Evolutionary conservation across 2,329 filamentous ascomycete species (phyloP).

Genomic region (Fonsecaea pedrosoi): DNA sequence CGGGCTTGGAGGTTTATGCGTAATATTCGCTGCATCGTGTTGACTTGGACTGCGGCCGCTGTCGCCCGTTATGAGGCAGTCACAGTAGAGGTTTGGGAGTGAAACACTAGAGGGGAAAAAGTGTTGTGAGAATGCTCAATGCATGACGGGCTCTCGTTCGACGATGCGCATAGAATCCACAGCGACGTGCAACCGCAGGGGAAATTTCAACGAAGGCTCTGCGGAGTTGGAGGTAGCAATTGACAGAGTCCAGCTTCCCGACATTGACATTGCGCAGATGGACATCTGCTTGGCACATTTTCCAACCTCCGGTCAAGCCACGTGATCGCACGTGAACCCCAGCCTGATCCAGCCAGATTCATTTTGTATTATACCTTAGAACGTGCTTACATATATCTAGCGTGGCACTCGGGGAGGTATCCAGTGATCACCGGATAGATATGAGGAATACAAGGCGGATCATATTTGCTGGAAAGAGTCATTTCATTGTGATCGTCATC

Average conservation of each 20-base stretch:
- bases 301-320: not conserved
- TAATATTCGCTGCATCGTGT: constrained; percentile 72
- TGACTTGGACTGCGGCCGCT: not conserved
- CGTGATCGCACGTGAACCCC: not conserved
- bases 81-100: not conserved
- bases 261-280: not conserved
- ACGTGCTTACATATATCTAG: not conserved
- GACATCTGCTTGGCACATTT: not conserved
- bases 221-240: not conserved
- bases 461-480: not conserved
- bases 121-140: not conserved
- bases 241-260: not conserved
- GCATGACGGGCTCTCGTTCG: not conserved
- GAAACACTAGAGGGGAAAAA: not conserved
- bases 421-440: too few species aligned
- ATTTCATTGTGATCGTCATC: not conserved
- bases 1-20: constrained; percentile 71
- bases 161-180: not conserved
- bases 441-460: not conserved
- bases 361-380: too few species aligned
- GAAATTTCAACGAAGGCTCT: not conserved
- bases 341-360: not conserved
- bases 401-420: not conserved
- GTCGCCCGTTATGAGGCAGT: not conserved
- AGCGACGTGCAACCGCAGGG: not conserved